Evolutionary conservation across 2,329 filamentous ascomycete genomes (phyloP).

Genomic region (Chaetomium sp.): DNA sequence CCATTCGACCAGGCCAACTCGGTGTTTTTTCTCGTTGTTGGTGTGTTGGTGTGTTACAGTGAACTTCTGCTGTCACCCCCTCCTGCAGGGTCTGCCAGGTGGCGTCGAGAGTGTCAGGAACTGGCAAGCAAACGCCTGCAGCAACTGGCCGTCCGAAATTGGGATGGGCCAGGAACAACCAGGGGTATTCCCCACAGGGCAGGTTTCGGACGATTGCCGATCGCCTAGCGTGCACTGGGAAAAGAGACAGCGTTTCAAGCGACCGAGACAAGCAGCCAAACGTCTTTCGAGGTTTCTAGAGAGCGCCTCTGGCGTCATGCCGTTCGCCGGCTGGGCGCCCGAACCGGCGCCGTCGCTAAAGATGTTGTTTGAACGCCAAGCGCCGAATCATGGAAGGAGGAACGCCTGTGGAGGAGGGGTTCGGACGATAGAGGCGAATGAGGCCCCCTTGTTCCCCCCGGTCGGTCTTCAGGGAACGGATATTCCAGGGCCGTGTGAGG

Average conservation of each 20-base stretch:
- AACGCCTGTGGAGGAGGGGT: not conserved
- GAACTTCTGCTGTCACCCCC: not conserved
- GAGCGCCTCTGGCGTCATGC: not conserved
- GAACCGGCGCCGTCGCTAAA: not conserved
- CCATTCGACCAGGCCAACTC: too few species aligned
- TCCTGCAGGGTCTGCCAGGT: not conserved
- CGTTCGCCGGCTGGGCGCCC: constrained; percentile 2
- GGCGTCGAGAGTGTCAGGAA: not conserved
- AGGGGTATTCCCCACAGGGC: not conserved
- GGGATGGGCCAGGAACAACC: constrained; percentile 8
- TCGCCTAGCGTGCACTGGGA: not conserved
- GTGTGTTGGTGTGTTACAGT: too few species aligned
- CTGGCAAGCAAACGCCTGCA: too few species aligned
- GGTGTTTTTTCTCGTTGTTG: too few species aligned
- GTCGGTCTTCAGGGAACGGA: too few species aligned
- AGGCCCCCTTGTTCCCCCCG: too few species aligned
- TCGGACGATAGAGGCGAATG: too few species aligned
- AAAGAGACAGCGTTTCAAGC: constrained; percentile 2
- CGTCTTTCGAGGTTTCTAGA: not conserved
- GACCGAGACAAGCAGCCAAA: not conserved
- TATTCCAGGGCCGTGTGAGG: not conserved
- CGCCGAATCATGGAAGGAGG: not conserved
- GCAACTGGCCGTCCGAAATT: constrained; percentile 1
- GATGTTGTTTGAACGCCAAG: constrained; percentile 7
- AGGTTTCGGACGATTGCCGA: constrained; percentile 12